phyloP scores from a whole-genome alignment of 2,329 filamentous ascomycete genomes.

The Fusarium torreyae region DNA sequence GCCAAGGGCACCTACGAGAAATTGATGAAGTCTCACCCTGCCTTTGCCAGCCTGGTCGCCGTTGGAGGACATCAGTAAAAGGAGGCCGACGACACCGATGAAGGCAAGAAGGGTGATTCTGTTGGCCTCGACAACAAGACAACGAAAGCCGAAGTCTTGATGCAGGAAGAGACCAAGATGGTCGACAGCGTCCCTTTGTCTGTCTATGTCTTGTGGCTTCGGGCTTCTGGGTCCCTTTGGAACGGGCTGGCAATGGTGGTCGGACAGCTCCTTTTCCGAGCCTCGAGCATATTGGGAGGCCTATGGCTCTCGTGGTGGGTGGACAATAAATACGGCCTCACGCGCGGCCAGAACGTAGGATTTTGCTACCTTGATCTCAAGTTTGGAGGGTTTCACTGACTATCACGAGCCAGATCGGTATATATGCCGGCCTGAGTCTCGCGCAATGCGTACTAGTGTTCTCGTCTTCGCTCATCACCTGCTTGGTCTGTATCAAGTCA shows the following conservation, averaged over 20 bases:
- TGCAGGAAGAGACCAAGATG: slow-evolving; percentile 10
- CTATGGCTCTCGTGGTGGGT: slow-evolving; percentile 11
- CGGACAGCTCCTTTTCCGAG: slow-evolving; percentile 4
- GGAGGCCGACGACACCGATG: background rate
- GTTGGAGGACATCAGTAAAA: background rate
- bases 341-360: background rate
- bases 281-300: background rate
- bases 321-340: slow-evolving; percentile 3
- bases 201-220: slow-evolving; percentile 2
- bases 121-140: background rate
- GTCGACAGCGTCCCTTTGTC: slow-evolving; percentile 1
- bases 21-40: background rate
- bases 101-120: background rate
- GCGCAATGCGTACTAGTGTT: slow-evolving; percentile 2
- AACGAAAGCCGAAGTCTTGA: slow-evolving; percentile 5
- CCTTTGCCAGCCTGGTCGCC: background rate
- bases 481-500: slow-evolving; percentile 2
- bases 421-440: slow-evolving; percentile 4
- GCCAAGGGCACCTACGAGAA: background rate
- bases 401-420: background rate
- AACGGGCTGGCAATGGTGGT: slow-evolving; percentile 2
- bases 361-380: background rate
- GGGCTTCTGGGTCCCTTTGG: background rate
- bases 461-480: slow-evolving; percentile 5
- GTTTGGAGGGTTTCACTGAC: background rate